phyloP scores from a whole-genome alignment of 495 filamentous ascomycete genomes.

The Talaromyces borbonicus region DNA sequence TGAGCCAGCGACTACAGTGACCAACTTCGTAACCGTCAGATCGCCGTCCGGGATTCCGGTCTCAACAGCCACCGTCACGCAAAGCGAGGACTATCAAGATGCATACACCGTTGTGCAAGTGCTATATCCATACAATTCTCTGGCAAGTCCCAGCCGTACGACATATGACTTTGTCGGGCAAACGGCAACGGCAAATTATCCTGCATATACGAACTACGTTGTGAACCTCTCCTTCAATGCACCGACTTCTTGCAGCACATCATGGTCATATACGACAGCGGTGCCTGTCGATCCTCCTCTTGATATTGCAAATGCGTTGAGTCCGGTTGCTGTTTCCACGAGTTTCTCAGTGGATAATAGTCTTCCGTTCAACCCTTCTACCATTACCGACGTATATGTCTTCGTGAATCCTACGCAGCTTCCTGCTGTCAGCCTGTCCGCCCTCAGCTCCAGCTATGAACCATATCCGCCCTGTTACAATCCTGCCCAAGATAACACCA shows the following conservation, averaged over 20 bases:
- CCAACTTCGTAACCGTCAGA: constrained; percentile 17
- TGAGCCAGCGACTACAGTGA: constrained; percentile 6
- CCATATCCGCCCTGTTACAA: constrained; percentile 9
- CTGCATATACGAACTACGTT: constrained; percentile 20
- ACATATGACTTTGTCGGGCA: constrained; percentile 9
- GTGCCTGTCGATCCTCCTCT: constrained; percentile 12
- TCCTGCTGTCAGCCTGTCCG: constrained; percentile 14
- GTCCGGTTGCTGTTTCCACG: constrained; percentile 16
- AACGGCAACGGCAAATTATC: constrained; percentile 7
- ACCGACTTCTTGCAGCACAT: constrained; percentile 22
- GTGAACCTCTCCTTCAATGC: constrained; percentile 29
- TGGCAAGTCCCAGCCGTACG: constrained; percentile 14
- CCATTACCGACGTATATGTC: constrained; percentile 20
- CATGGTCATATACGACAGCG: constrained; percentile 21
- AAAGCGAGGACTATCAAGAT: constrained; percentile 10
- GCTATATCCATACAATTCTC: constrained; percentile 16
- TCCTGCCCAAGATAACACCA: constrained; percentile 6
- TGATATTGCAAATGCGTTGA: constrained; percentile 12
- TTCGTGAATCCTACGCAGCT: constrained; percentile 24
- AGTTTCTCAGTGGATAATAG: constrained; percentile 21
- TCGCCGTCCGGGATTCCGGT: constrained; percentile 20
- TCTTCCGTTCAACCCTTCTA: constrained; percentile 19
- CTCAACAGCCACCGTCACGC: constrained; percentile 21
- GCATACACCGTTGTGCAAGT: constrained; percentile 25
- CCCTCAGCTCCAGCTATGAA: constrained; percentile 15